A percentile compares a stretch with the other conserved stretches of the same genome.
phyloP scores from a whole-genome alignment of 2,329 filamentous ascomycete species.

The Fusarium verticillioides region DNA sequence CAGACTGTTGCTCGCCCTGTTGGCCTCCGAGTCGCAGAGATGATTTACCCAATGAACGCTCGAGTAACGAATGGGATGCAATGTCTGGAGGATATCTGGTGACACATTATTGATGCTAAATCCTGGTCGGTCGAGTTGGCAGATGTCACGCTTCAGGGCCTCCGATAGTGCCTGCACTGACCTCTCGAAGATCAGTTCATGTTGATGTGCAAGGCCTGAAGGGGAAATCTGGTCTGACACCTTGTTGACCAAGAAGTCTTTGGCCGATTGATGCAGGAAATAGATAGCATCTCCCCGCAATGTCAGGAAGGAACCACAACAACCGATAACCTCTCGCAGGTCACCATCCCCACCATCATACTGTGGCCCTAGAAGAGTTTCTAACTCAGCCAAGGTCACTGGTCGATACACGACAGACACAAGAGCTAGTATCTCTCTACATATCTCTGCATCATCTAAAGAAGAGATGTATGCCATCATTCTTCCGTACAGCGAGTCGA shows the following conservation, averaged over 20 bases:
- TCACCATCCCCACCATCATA: rapidly evolving
- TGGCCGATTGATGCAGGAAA: not conserved
- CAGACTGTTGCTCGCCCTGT: too few species aligned
- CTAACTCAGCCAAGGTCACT: rapidly evolving
- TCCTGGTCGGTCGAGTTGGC: rapidly evolving
- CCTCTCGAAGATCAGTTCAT: rapidly evolving
- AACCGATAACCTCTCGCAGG: rapidly evolving
- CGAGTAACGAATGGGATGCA: not conserved
- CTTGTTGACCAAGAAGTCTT: not conserved
- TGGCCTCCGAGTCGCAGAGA: too few species aligned
- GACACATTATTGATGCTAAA: rapidly evolving
- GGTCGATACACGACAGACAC: not conserved
- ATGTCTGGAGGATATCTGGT: rapidly evolving
- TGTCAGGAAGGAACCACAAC: not conserved
- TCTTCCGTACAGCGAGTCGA: rapidly evolving
- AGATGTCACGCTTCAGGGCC: not conserved
- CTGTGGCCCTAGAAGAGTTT: not conserved
- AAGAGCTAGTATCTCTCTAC: not conserved
- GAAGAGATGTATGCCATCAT: not conserved
- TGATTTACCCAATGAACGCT: not conserved
- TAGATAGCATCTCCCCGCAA: rapidly evolving
- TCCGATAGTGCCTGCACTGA: rapidly evolving
- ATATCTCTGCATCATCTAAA: rapidly evolving
- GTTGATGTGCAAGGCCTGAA: rapidly evolving
- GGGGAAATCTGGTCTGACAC: rapidly evolving